Percentiles rank a stretch among this genome's conserved stretches.
These are phyloP conservation scores for Coemansia sp. DNA, from an alignment of 192 early-diverging fungal genomes.

Conservation along the genomic window DNA sequence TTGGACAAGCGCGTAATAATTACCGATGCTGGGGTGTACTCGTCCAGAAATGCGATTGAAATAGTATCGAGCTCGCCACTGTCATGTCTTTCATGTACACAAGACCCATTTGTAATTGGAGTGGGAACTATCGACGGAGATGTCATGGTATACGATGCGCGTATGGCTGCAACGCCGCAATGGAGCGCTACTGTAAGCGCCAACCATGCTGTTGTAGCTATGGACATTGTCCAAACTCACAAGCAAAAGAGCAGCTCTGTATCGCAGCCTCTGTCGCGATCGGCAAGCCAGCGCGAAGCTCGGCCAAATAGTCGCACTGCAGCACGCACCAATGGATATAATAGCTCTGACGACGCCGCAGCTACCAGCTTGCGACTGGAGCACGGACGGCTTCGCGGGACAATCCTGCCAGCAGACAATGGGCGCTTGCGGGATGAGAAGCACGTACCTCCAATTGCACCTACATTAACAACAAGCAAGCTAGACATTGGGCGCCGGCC, in stretches of 20 bases:
- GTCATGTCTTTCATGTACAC: slow-evolving; percentile 25
- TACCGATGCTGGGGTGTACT: slow-evolving; percentile 25
- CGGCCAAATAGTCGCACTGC: neutral
- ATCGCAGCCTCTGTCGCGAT: slow-evolving; percentile 8
- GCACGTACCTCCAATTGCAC: neutral
- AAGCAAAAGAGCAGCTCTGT: neutral
- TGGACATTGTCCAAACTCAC: slow-evolving; percentile 17
- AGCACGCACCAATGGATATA: neutral
- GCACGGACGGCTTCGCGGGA: slow-evolving; percentile 9
- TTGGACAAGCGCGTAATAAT: slow-evolving; percentile 31
- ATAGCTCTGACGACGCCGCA: slow-evolving; percentile 13
- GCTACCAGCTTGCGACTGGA: slow-evolving; percentile 5
- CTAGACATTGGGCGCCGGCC: slow-evolving; percentile 15
- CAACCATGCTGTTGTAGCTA: slow-evolving; percentile 15
- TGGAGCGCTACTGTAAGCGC: slow-evolving; percentile 20
- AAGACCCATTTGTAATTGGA: slow-evolving; percentile 18
- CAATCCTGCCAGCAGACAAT: neutral
- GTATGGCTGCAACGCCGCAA: slow-evolving; percentile 19
- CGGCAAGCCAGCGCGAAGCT: slow-evolving; percentile 9
- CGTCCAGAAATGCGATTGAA: slow-evolving; percentile 5
- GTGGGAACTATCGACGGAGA: slow-evolving; percentile 39
- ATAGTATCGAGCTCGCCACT: slow-evolving; percentile 19
- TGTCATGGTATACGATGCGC: slow-evolving; percentile 32
- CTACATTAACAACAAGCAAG: neutral
- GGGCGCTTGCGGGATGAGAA: neutral